These are phyloP conservation scores for Claviceps sp. DNA, from an alignment of 2,329 filamentous ascomycete genomes.

Conservation along the genomic window DNA sequence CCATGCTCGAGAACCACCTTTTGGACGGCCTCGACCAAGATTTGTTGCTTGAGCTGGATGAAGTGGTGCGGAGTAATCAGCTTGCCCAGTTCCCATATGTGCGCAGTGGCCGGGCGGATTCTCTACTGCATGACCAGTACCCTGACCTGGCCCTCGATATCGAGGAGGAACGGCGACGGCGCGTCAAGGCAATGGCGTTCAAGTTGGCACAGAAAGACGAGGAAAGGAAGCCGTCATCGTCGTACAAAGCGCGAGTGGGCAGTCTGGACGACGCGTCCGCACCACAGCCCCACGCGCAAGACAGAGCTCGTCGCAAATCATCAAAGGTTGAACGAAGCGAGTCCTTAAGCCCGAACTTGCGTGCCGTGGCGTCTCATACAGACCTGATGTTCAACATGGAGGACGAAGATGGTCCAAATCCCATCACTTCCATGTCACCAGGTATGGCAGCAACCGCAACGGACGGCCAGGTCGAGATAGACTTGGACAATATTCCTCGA, in stretches of 20 bases:
- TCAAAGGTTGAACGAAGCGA: constrained; percentile 37
- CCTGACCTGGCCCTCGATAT: constrained; percentile 51
- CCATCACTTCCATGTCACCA: constrained; percentile 17
- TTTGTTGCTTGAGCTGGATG: constrained; percentile 67
- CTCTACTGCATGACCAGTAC: constrained; percentile 49
- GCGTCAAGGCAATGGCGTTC: constrained; percentile 65
- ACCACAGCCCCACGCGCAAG: constrained; percentile 23
- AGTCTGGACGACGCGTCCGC: constrained; percentile 49
- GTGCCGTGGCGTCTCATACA: constrained; percentile 50
- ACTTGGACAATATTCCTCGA: constrained; percentile 16
- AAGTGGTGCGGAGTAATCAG: constrained; percentile 71
- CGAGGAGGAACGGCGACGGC: constrained; percentile 52
- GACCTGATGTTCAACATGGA: constrained; percentile 96
- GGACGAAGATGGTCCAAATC: constrained; percentile 43
- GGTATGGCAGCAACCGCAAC: constrained; percentile 7
- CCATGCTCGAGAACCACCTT: constrained; percentile 79
- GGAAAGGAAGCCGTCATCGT: constrained; percentile 47
- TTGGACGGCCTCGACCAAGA: constrained; percentile 78
- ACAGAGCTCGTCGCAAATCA: constrained; percentile 32
- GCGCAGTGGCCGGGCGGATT: constrained; percentile 59
- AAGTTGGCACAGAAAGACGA: constrained; percentile 49
- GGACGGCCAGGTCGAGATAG: constrained; percentile 11
- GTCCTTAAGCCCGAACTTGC: constrained; percentile 51
- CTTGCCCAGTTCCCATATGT: constrained; percentile 62
- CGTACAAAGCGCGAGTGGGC: constrained; percentile 45